These are phyloP conservation scores for Floccularia luteovirens DNA, from an alignment of 768 basidiomycete species.

Conservation along the genomic window DNA sequence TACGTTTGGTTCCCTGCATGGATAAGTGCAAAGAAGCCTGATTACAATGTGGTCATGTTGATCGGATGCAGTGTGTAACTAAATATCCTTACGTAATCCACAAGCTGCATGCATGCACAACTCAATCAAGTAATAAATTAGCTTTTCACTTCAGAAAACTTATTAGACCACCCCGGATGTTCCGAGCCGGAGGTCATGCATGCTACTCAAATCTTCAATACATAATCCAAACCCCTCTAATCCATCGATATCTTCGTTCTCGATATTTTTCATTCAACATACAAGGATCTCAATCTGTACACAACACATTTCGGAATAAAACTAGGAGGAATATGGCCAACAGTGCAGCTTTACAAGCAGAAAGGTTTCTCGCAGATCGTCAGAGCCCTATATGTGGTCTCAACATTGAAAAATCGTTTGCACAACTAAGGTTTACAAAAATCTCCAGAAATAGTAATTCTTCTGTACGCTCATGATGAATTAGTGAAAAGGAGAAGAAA, in stretches of 20 bases:
- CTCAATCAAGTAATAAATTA: too few relatives aligned
- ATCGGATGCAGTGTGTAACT: too few relatives aligned
- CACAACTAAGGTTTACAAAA: conserved; percentile 47
- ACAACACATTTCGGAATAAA: not conserved
- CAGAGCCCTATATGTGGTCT: conserved; percentile 70
- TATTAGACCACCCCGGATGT: too few relatives aligned
- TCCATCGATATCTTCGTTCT: conserved; percentile 1
- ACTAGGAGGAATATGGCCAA: conserved; percentile 16
- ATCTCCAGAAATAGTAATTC: conserved; percentile 4
- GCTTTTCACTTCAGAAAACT: too few relatives aligned
- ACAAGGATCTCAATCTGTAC: conserved; percentile 7
- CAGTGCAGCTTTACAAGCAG: conserved; percentile 28
- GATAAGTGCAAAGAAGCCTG: too few relatives aligned
- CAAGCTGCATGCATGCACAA: too few relatives aligned
- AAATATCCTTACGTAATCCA: too few relatives aligned
- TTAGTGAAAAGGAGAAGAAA: conserved; percentile 65
- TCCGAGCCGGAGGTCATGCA: conserved; percentile 14
- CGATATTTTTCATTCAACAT: conserved; percentile 4
- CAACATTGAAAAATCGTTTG: conserved; percentile 60
- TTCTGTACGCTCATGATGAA: conserved; percentile 4
- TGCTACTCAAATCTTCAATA: conserved; percentile 2
- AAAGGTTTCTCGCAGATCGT: conserved; percentile 72
- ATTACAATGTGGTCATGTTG: too few relatives aligned
- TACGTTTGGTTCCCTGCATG: too few relatives aligned
- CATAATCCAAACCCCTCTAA: not conserved